phyloP scores from a whole-genome alignment of 768 basidiomycete species.

The Leccinum incarnatum region DNA sequence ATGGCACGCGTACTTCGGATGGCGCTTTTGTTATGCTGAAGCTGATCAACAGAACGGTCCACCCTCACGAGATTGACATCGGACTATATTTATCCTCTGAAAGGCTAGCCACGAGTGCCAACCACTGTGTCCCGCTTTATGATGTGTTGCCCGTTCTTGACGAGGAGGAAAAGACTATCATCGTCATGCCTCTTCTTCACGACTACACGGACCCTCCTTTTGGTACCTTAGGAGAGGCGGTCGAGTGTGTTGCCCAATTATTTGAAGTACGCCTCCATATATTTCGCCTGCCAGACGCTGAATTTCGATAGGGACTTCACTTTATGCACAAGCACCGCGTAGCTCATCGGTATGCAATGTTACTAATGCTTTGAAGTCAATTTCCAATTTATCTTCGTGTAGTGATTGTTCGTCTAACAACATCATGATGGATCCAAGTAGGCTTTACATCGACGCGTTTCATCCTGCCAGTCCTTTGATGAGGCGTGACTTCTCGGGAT shows the following conservation, averaged over 20 bases:
- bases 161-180: constrained; percentile 7
- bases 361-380: neutral
- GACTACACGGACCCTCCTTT: constrained; percentile 9
- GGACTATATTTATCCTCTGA: constrained; percentile 12
- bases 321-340: neutral
- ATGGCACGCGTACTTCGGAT: constrained; percentile 31
- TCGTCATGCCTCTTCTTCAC: constrained; percentile 38
- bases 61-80: constrained; percentile 34
- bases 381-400: neutral
- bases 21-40: constrained; percentile 33
- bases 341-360: neutral
- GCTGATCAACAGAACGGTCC: constrained; percentile 6
- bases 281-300: too few species aligned
- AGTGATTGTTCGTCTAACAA: neutral
- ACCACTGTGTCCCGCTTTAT: constrained; percentile 36
- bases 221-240: neutral
- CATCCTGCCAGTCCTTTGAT: neutral
- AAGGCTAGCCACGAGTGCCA: constrained; percentile 3
- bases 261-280: neutral
- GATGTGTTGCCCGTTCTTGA: constrained; percentile 20
- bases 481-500: neutral
- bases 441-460: neutral
- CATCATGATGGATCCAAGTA: neutral
- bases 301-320: neutral
- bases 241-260: neutral